Evolutionary conservation across 2,329 filamentous ascomycete genomes (phyloP).

Genomic region (Neophaeococcomyces mojaviensis): DNA sequence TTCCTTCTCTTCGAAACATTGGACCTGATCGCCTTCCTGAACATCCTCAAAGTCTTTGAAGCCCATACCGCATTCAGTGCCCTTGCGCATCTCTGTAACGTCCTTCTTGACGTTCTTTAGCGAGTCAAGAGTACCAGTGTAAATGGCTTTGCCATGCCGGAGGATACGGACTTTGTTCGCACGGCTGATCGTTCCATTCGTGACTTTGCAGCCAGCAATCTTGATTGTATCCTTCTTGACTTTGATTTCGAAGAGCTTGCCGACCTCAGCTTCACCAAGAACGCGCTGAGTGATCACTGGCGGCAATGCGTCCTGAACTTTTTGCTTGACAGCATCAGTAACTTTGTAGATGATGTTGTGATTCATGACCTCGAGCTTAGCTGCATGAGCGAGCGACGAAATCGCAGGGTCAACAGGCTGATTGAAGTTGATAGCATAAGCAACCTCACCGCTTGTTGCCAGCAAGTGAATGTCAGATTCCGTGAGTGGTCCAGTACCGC

Average conservation of each 20-base stretch:
- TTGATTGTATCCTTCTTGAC: constrained; percentile 62
- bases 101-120: constrained; percentile 93
- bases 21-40: constrained; percentile 72
- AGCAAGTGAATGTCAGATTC: constrained; percentile 81
- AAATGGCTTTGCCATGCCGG: constrained; percentile 62
- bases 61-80: constrained; percentile 83
- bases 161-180: constrained; percentile 63
- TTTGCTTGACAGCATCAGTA: constrained; percentile 43
- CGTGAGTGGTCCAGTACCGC: constrained; percentile 66
- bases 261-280: constrained; percentile 78
- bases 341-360: constrained; percentile 60
- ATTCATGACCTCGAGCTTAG: constrained; percentile 70
- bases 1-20: constrained; percentile 71
- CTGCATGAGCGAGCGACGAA: constrained; percentile 58
- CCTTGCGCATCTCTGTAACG: constrained; percentile 80
- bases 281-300: constrained; percentile 62
- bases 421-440: constrained; percentile 82
- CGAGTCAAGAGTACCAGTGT: constrained; percentile 69
- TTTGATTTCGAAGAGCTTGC: constrained; percentile 77
- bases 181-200: constrained; percentile 66
- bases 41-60: constrained; percentile 76
- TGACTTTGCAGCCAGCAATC: constrained; percentile 80
- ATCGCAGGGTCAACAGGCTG: constrained; percentile 60
- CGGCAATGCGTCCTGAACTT: constrained; percentile 62
- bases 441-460: constrained; percentile 62